A percentile compares a stretch with the other conserved stretches of the same genome.
Evolutionary conservation across 2,329 filamentous ascomycete genomes (phyloP).

Genomic region (Scytalidium sp.): DNA sequence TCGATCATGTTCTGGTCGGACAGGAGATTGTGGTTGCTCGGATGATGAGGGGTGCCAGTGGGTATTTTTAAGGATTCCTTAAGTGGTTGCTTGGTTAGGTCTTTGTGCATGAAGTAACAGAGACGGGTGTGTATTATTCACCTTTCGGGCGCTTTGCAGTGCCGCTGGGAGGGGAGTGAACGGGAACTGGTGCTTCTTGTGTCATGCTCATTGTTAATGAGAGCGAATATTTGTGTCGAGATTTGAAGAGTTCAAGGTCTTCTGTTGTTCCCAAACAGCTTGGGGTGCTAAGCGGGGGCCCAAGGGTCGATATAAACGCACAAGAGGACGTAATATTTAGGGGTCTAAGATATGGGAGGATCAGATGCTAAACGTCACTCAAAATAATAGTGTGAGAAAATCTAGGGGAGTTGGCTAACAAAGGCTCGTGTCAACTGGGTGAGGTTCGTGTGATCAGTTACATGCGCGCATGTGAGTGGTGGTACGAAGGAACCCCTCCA

Average conservation of each 20-base stretch:
- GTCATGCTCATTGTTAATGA: conserved; percentile 15
- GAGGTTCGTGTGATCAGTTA: background rate
- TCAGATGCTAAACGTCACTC: no score
- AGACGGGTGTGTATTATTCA: conserved; percentile 13
- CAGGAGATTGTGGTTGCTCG: conserved; percentile 32
- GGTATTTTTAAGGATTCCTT: conserved; percentile 94
- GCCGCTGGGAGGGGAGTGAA: conserved; percentile 28
- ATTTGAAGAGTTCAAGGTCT: background rate
- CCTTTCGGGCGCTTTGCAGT: conserved; percentile 33
- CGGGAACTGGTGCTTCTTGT: conserved; percentile 18
- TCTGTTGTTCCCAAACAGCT: background rate
- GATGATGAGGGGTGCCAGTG: conserved; percentile 55
- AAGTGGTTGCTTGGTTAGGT: conserved; percentile 4
- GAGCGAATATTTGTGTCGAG: background rate
- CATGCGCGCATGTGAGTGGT: background rate
- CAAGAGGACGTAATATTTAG: no score
- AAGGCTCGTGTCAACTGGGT: background rate
- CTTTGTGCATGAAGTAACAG: conserved; percentile 1
- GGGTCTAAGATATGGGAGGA: no score
- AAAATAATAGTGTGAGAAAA: no score
- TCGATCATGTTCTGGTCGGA: conserved; percentile 29
- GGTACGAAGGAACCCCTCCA: no score
- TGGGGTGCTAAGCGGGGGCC: no score
- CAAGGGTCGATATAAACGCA: no score
- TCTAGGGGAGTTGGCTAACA: background rate